Conservation (phyloP, 2,329 filamentous ascomycete genomes). For the Onygenales sp. region DNA sequence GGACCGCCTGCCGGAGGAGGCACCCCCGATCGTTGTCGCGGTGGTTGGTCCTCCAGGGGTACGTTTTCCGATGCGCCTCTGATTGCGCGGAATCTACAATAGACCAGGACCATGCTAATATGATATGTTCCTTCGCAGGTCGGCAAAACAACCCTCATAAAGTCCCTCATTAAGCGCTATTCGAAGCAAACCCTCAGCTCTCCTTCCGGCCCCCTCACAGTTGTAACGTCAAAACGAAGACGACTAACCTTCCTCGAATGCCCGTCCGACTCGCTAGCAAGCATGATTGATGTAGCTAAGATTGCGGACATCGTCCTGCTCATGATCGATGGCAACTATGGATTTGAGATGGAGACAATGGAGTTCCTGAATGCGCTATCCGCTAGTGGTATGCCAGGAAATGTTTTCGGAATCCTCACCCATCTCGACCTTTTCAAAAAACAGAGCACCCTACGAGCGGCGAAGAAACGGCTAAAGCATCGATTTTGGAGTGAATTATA, state of each 20-base stretch:
- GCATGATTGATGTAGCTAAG: slow-evolving; percentile 95
- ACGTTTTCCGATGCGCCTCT: slow-evolving; percentile 16
- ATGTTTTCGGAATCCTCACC: slow-evolving; percentile 93
- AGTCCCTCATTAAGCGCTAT: slow-evolving; percentile 87
- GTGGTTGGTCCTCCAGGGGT: slow-evolving; percentile 93
- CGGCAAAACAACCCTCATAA: slow-evolving; percentile 91
- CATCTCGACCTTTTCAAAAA: slow-evolving; percentile 94
- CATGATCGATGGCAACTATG: slow-evolving; percentile 98
- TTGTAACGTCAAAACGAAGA: slow-evolving; percentile 93
- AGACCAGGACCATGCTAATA: background rate
- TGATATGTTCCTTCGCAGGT: slow-evolving; percentile 26
- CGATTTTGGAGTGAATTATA: slow-evolving; percentile 96
- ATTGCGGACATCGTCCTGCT: slow-evolving; percentile 94
- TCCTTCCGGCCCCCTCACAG: slow-evolving; percentile 83
- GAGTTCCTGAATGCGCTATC: slow-evolving; percentile 92
- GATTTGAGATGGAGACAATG: slow-evolving; percentile 99
- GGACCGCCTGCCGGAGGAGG: slow-evolving; percentile 90
- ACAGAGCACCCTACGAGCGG: slow-evolving; percentile 79
- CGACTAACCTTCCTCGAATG: slow-evolving; percentile 94
- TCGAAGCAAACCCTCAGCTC: slow-evolving; percentile 89
- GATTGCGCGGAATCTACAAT: background rate
- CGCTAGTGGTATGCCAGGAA: slow-evolving; percentile 95
- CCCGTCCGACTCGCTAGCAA: slow-evolving; percentile 83
- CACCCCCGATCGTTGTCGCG: slow-evolving; percentile 82
- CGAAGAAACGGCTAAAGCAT: slow-evolving; percentile 94